Conservation (phyloP, 2,329 filamentous ascomycete species). For the Escovopsis sp. region DNA sequence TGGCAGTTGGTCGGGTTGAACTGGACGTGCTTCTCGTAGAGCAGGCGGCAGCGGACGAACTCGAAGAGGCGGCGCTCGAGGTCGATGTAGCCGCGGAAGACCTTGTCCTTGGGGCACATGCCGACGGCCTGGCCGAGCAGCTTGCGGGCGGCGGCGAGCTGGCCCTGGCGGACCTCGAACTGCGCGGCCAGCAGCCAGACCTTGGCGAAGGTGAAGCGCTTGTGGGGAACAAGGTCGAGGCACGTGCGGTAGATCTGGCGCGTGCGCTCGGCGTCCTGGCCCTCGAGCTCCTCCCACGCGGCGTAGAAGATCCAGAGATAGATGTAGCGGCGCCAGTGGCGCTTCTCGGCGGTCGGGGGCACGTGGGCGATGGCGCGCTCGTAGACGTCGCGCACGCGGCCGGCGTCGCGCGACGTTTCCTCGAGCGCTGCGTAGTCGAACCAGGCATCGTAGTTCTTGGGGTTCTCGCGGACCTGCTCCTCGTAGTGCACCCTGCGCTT, state of each 20-base stretch:
- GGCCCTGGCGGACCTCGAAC: conserved; percentile 79
- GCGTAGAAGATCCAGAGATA: conserved; percentile 98
- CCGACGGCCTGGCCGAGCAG: conserved; percentile 81
- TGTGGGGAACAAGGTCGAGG: conserved; percentile 78
- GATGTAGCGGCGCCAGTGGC: conserved; percentile 93
- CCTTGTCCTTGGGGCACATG: conserved; percentile 88
- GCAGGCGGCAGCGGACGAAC: conserved; percentile 75
- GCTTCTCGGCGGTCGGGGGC: conserved; percentile 88
- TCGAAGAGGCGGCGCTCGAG: conserved; percentile 89
- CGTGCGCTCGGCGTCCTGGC: conserved; percentile 62
- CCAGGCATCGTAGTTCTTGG: conserved; percentile 95
- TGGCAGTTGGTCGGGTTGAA: conserved; percentile 84
- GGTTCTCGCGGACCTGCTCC: conserved; percentile 82
- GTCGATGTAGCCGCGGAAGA: conserved; percentile 88
- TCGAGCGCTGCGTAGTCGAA: conserved; percentile 89
- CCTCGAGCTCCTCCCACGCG: conserved; percentile 82
- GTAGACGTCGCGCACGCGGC: conserved; percentile 82
- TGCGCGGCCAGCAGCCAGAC: conserved; percentile 89
- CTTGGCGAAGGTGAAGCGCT: conserved; percentile 95
- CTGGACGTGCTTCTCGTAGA: conserved; percentile 89
- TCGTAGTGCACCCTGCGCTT: conserved; percentile 91
- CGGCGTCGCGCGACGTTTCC: conserved; percentile 67
- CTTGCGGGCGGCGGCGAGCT: conserved; percentile 70
- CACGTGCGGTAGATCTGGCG: conserved; percentile 86
- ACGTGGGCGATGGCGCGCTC: conserved; percentile 92